These are phyloP conservation scores for Penicillium arizonense DNA, from an alignment of 495 filamentous ascomycete genomes.

Conservation along the genomic window DNA sequence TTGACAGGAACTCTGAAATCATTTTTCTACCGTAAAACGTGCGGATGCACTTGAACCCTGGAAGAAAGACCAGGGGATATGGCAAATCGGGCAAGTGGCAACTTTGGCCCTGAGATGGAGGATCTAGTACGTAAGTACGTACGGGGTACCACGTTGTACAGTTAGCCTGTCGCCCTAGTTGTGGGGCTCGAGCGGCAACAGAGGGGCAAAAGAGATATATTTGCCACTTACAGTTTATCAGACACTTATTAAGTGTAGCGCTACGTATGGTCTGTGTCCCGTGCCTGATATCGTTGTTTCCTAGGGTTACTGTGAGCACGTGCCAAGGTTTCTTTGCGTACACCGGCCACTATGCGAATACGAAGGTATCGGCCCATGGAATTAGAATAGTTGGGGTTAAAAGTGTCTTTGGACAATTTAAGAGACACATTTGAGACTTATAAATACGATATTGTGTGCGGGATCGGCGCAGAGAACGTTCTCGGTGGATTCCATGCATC, in stretches of 20 bases:
- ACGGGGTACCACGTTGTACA: background rate
- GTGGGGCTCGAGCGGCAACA: conserved; percentile 4
- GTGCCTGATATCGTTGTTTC: conserved; percentile 1
- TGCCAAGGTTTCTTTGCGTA: background rate
- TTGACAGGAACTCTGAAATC: background rate
- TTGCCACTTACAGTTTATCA: background rate
- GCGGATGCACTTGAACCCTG: background rate
- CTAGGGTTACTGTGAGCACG: conserved; percentile 9
- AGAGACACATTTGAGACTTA: no score
- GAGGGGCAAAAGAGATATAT: background rate
- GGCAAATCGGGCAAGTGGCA: background rate
- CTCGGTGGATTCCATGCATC: background rate
- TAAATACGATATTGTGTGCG: background rate
- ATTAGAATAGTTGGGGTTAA: background rate
- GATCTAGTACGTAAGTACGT: conserved; percentile 2
- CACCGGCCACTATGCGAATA: conserved; percentile 1
- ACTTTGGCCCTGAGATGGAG: background rate
- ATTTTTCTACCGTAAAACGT: background rate
- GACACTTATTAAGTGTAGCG: background rate
- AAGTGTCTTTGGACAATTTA: background rate
- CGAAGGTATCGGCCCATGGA: conserved; percentile 1
- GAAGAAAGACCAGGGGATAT: background rate
- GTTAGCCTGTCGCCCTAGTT: background rate
- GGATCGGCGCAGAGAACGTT: background rate
- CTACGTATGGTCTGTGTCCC: background rate